These are phyloP conservation scores for Chondrus crispus DNA, from an alignment of 23 red algal genomes.

Conservation along the genomic window DNA sequence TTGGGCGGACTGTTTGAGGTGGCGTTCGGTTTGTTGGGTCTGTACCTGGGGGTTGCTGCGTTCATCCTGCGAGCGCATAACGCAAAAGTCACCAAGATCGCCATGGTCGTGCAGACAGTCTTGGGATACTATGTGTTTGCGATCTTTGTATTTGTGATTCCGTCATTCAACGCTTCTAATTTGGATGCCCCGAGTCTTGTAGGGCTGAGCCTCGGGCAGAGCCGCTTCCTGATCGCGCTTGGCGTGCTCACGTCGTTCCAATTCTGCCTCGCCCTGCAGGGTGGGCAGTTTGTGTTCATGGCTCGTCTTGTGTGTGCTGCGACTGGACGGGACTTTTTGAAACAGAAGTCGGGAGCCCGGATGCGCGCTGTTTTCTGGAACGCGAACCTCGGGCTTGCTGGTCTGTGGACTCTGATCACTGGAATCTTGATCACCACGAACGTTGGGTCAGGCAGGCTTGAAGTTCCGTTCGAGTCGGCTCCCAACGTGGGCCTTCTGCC, in stretches of 20 bases:
- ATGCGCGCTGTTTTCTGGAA: constrained; percentile 66
- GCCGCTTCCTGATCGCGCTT: constrained; percentile 21
- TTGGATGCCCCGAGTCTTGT: not conserved
- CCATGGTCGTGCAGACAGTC: constrained; percentile 49
- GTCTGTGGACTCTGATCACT: constrained; percentile 45
- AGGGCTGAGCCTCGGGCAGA: constrained; percentile 1
- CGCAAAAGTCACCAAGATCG: constrained; percentile 4
- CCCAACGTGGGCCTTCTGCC: constrained; percentile 54
- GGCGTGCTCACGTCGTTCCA: constrained; percentile 60
- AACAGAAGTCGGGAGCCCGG: constrained; percentile 9
- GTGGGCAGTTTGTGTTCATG: constrained; percentile 58
- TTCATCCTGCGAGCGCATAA: constrained; percentile 22
- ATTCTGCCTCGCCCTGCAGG: constrained; percentile 67
- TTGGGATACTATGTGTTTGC: constrained; percentile 57
- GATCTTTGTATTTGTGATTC: constrained; percentile 56
- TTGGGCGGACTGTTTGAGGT: constrained; percentile 70
- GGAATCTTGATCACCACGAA: constrained; percentile 34
- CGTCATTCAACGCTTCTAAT: not conserved
- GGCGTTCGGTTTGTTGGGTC: constrained; percentile 30
- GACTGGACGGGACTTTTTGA: constrained; percentile 24
- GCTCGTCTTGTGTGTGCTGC: constrained; percentile 27
- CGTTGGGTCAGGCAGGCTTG: constrained; percentile 26
- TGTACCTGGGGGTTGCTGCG: constrained; percentile 17
- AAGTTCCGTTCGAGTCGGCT: not conserved
- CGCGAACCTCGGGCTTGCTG: constrained; percentile 47